Evolutionary conservation across 768 basidiomycete species (phyloP).

Genomic region (Leccinum imitatum): DNA sequence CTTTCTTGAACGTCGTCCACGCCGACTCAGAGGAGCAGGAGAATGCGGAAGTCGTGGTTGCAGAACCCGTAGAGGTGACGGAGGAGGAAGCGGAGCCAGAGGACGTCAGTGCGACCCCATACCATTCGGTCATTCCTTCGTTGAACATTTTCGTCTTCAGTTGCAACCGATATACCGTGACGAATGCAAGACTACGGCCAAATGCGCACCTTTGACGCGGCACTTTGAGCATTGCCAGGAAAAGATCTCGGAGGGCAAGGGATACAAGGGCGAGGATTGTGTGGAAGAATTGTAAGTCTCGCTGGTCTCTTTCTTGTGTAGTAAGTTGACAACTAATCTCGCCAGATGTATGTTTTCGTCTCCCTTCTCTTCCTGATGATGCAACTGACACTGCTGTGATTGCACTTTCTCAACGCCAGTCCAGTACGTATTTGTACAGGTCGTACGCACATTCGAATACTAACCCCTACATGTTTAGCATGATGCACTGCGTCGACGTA

Average conservation of each 20-base stretch:
- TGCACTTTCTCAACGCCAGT: constrained; percentile 36
- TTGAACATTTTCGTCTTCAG: constrained; percentile 38
- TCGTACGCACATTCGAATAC: background rate
- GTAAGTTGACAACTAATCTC: background rate
- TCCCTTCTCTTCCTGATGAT: background rate
- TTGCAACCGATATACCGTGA: constrained; percentile 68
- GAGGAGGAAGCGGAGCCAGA: constrained; percentile 71
- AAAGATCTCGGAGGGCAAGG: constrained; percentile 79
- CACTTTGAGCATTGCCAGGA: constrained; percentile 93
- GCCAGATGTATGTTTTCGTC: constrained; percentile 26
- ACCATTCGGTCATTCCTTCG: background rate
- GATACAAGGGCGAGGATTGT: constrained; percentile 89
- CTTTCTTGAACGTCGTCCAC: constrained; percentile 40
- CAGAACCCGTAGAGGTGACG: constrained; percentile 41
- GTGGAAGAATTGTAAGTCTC: constrained; percentile 83
- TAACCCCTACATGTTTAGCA: constrained; percentile 39
- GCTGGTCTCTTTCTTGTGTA: background rate
- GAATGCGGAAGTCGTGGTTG: constrained; percentile 31
- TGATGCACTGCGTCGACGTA: constrained; percentile 95
- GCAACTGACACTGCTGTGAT: constrained; percentile 10
- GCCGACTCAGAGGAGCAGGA: constrained; percentile 39
- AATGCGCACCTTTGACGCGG: constrained; percentile 67
- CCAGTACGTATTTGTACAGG: constrained; percentile 54
- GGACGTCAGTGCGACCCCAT: constrained; percentile 57
- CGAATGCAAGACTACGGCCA: constrained; percentile 64